Evolutionary conservation across 805 yeast species (phyloP), one percentile per base, ranked within the genome.

Genomic region (Saccharomyces mikatae): DNA sequence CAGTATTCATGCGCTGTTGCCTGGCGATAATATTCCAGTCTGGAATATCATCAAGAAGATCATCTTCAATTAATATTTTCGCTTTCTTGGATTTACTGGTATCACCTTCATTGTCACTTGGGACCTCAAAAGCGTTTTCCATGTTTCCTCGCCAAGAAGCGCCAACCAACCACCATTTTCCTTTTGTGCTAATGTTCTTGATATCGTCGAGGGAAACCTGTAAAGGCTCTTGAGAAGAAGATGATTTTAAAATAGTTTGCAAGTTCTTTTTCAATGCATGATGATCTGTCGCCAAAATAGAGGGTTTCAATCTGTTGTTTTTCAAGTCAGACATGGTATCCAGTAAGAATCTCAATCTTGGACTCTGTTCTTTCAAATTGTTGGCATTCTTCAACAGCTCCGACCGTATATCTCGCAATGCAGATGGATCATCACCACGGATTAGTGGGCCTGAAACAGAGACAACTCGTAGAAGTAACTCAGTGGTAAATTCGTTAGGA

Each of bases 91-190:
- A 57, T 41, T 59, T 62, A 31, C 58, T 57, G 47, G 58, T 47
- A 36, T 57, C 56, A 17, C 58, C 58, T 26, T 50, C 55, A n/a
- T 61, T 54, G 2, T 55, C 62, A 2, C 61, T 60, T 2, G 58
- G 60, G 24, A 61, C 65, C 24, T 64, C 68, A 28, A 67, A 62
- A 2, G 67, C 67, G 6, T 61, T 57, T 4, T 61, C 67, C 47
- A 71, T 76, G 53, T 75, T 72, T 2, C 96, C 97, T 64, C 83
- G 88, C 97, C 97, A 94, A 0, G 99, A 96, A 1, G 98, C 88
- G 50, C 99, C 99, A 30, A 94, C 92, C 31, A 94, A 76, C 99
- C 99, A 94, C 99, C 99, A 94, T 71, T 92, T 94, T 54, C 99
- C 99, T 59, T 83, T 82, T 0, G 85, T 80, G 13, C 85, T 87